phyloP scores from a whole-genome alignment of 2,329 filamentous ascomycete species.

The Cladosporium sp. region DNA sequence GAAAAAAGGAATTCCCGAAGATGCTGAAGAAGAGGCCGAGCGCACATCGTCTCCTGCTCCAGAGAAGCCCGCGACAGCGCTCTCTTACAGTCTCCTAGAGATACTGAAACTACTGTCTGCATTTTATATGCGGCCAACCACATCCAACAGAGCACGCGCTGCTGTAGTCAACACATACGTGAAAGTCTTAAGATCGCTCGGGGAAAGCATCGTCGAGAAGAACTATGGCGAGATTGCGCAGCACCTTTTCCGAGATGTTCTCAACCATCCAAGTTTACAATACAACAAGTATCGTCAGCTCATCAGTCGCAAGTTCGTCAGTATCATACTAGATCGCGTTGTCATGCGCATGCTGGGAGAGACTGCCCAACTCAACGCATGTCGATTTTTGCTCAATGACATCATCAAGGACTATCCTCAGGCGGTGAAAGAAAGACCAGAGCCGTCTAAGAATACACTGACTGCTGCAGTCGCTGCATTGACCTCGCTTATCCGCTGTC shows the following conservation, averaged over 20 bases:
- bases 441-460: conserved; percentile 83
- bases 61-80: conserved; percentile 64
- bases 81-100: conserved; percentile 72
- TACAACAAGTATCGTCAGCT: conserved; percentile 86
- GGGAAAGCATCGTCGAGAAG: conserved; percentile 75
- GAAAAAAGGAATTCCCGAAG: conserved; percentile 59
- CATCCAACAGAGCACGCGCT: conserved; percentile 74
- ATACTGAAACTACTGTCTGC: conserved; percentile 73
- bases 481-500: conserved; percentile 68
- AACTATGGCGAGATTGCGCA: conserved; percentile 78
- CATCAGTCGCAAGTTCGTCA: conserved; percentile 77
- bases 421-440: conserved; percentile 76
- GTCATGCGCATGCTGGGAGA: conserved; percentile 83
- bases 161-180: conserved; percentile 85
- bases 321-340: conserved; percentile 77
- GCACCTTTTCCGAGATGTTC: conserved; percentile 73
- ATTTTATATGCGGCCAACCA: conserved; percentile 75
- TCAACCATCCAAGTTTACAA: conserved; percentile 69
- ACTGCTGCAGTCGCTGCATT: conserved; percentile 75
- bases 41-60: conserved; percentile 71
- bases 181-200: conserved; percentile 71
- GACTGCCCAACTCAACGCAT: conserved; percentile 78
- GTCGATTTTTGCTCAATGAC: conserved; percentile 77
- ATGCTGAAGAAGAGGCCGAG: conserved; percentile 63
- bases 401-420: conserved; percentile 94